Percentiles rank a stretch among this genome's conserved stretches.
These are phyloP conservation scores for Aspergillus ibericus DNA, from an alignment of 2,329 filamentous ascomycete species.

Conservation along the genomic window DNA sequence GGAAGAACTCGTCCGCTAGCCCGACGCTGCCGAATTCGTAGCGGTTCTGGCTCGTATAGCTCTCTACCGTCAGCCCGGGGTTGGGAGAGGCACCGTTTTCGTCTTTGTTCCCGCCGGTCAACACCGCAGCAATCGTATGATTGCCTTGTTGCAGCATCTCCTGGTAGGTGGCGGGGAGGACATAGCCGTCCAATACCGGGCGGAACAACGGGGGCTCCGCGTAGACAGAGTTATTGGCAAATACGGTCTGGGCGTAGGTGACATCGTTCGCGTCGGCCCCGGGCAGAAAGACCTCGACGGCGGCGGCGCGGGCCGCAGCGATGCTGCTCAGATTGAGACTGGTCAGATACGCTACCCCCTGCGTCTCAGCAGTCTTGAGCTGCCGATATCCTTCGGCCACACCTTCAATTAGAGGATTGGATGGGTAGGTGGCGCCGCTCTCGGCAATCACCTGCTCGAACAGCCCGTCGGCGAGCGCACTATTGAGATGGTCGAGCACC, in stretches of 20 bases:
- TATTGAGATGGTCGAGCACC: constrained; percentile 23
- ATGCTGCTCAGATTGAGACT: constrained; percentile 42
- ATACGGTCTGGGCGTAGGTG: constrained; percentile 22
- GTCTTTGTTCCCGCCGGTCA: constrained; percentile 32
- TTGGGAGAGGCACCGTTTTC: constrained; percentile 21
- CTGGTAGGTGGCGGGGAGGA: constrained; percentile 24
- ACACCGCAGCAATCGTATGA: constrained; percentile 26
- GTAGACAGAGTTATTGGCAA: constrained; percentile 17
- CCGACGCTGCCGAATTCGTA: constrained; percentile 21
- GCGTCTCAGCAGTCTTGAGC: constrained; percentile 20
- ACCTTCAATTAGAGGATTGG: constrained; percentile 27
- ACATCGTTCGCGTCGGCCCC: constrained; percentile 18
- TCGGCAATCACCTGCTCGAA: constrained; percentile 32
- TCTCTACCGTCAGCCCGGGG: constrained; percentile 2
- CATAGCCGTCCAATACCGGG: constrained; percentile 30
- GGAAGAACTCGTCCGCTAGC: constrained; percentile 15
- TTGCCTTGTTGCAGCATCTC: constrained; percentile 15
- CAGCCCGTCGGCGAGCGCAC: constrained; percentile 23
- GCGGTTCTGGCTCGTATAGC: constrained; percentile 17
- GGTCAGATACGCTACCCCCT: constrained; percentile 35
- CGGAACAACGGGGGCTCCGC: constrained; percentile 27
- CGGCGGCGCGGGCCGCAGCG: constrained; percentile 40
- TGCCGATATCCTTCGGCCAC: constrained; percentile 26
- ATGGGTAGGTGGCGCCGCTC: constrained; percentile 30
- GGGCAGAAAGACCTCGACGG: constrained; percentile 36